A percentile compares a stretch with the other conserved stretches of the same genome.
These are phyloP conservation scores for Endogone sp. DNA, from an alignment of 192 early-diverging fungal genomes.

Conservation along the genomic window DNA sequence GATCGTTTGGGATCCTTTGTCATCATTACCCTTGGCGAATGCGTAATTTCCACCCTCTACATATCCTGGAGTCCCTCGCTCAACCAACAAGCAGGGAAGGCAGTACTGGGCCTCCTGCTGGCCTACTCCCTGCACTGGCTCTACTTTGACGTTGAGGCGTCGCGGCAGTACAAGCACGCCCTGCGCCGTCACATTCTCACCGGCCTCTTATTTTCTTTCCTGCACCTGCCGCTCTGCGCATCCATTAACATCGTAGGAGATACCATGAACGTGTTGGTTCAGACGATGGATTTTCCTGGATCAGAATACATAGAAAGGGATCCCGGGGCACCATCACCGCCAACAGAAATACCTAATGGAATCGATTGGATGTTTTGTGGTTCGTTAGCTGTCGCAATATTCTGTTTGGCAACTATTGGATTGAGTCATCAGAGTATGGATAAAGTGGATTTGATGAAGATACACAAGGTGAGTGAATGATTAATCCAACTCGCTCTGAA, in stretches of 20 bases:
- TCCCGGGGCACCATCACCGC: too few relatives aligned
- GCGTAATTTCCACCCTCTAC: conserved; percentile 32
- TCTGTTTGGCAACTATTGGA: conserved; percentile 15
- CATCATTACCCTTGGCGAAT: conserved; percentile 29
- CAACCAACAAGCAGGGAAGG: conserved; percentile 23
- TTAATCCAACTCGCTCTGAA: too few relatives aligned
- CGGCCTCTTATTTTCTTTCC: conserved; percentile 20
- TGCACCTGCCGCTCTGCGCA: conserved; percentile 21
- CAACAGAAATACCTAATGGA: background rate
- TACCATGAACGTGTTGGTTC: conserved; percentile 4
- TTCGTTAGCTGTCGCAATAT: conserved; percentile 8
- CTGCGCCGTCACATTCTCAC: conserved; percentile 27
- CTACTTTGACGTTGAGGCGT: conserved; percentile 38
- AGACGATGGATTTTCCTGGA: conserved; percentile 8
- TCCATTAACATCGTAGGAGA: background rate
- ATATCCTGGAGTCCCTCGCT: background rate
- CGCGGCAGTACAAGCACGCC: conserved; percentile 30
- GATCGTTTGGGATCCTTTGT: conserved; percentile 32
- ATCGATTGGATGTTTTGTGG: conserved; percentile 10
- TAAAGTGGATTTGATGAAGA: conserved; percentile 4
- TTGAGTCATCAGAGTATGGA: conserved; percentile 22
- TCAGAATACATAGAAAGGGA: background rate
- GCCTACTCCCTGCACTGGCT: conserved; percentile 39
- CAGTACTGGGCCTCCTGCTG: conserved; percentile 26
- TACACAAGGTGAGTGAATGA: conserved; percentile 14